Evolutionary conservation across 2,329 filamentous ascomycete genomes (phyloP).

Genomic region (Fusarium illudens): DNA sequence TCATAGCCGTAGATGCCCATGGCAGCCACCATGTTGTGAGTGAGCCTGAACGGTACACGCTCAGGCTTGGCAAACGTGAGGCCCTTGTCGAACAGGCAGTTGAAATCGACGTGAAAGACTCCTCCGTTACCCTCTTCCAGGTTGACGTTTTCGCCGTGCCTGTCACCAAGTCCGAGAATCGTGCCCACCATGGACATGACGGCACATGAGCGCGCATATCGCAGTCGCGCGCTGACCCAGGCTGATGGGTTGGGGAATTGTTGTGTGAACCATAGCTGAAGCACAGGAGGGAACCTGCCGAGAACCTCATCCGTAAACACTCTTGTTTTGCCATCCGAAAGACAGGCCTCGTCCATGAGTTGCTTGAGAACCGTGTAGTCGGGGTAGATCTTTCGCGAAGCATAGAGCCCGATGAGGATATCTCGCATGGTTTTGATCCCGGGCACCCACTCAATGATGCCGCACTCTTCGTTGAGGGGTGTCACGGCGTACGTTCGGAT

Average conservation of each 20-base stretch:
- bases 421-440: conserved; percentile 94
- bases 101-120: conserved; percentile 98
- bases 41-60: conserved; percentile 92
- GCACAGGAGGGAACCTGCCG: conserved; percentile 78
- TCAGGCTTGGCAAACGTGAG: conserved; percentile 95
- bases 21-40: conserved; percentile 97
- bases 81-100: conserved; percentile 98
- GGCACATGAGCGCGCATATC: conserved; percentile 91
- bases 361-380: conserved; percentile 74
- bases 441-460: conserved; percentile 98
- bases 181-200: conserved; percentile 99
- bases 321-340: conserved; percentile 66
- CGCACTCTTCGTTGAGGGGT: conserved; percentile 95
- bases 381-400: conserved; percentile 72
- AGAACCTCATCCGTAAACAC: conserved; percentile 75
- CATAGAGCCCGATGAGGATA: conserved; percentile 82
- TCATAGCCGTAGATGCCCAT: conserved; percentile 97
- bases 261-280: conserved; percentile 95
- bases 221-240: conserved; percentile 89
- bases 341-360: conserved; percentile 69
- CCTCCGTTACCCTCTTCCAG: conserved; percentile 94
- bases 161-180: conserved; percentile 90
- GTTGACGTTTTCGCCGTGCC: conserved; percentile 96
- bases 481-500: conserved; percentile 98
- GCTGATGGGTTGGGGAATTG: conserved; percentile 91